Base-by-base conservation (phyloP, 371 early-diverging fungal genomes). In the Quaeritorhiza haematococci region DNA sequence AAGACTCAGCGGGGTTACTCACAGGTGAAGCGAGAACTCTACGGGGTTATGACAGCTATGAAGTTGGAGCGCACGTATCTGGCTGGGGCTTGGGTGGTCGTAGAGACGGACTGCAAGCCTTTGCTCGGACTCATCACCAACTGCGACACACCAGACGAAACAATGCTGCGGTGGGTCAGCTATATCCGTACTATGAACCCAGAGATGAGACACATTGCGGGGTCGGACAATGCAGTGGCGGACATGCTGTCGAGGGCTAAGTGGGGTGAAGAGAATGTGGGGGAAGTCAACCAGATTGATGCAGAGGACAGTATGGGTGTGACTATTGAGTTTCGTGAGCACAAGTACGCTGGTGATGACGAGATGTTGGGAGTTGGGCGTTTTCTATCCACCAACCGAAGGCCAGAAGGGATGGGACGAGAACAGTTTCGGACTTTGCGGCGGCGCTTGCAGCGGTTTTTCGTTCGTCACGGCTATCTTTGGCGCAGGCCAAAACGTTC, bases 21-120 rank as follows among this genome's bases (percentile, higher is more conserved):
- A 3, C 53, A 62, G 28, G 41, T 49, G 29, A 56, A 57, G 49
- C 24, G 47, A 26, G 58, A 61, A 41, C 38, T 55, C 21, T 27
- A 23, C 21, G 56, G 33, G 8, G 23, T 44, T 15, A 33, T 61
- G n/a, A n/a, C n/a, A 30, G 53, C 24, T 7, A 26, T 53, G 13
- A 53, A 33, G 42, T 10, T 33, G 29, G 44, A 27, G 5, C 53
- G 33, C 32, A 33, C 30, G 17, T 54, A 54, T 32, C n/a, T 53
- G 5, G 29, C 34, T 27, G 53, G 61, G 8, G 55, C 45, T 5
- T 29, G 46, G 28, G 34, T 55, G 32, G 35, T 53, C 42, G 29
- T 53, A 38, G 10, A 53, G 2, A 51, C 44, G 17, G 59, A 59
- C 33, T 41, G 53, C 3, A 8, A 23, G 38, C 19, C 32, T 3